Percentiles rank a stretch among this genome's conserved stretches.
These are phyloP conservation scores for Brassica hybrid DNA, from an alignment of 441 rosid species.

Conservation along the genomic window DNA sequence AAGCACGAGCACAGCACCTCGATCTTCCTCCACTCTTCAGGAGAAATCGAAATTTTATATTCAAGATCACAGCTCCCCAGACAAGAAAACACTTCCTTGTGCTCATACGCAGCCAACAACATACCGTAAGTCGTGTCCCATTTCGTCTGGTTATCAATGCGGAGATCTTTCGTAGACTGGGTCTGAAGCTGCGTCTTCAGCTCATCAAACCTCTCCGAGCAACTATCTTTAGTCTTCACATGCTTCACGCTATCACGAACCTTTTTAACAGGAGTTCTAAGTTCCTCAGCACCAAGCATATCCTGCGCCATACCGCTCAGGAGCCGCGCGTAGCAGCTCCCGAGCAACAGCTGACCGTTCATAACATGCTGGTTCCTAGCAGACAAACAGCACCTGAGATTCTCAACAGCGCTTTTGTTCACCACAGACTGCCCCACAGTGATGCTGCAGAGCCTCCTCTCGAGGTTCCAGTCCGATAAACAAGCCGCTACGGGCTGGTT, in stretches of 20 bases:
- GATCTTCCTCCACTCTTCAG: background rate
- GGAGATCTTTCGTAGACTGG: background rate
- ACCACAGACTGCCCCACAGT: background rate
- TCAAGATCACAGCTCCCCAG: background rate
- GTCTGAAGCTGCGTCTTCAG: background rate
- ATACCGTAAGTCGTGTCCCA: background rate
- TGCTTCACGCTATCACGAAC: constrained; percentile 1
- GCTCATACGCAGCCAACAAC: background rate
- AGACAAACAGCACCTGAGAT: background rate
- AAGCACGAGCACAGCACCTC: background rate
- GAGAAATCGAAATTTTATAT: background rate
- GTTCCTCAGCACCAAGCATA: background rate
- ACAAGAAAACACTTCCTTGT: background rate
- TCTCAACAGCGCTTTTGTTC: background rate
- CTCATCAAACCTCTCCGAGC: background rate
- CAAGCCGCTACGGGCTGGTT: background rate
- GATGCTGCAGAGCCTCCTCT: background rate
- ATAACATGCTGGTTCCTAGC: background rate
- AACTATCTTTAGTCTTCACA: background rate
- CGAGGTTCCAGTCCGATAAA: background rate
- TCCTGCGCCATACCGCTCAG: background rate
- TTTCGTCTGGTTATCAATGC: background rate
- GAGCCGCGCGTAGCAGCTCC: background rate
- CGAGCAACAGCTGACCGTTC: background rate
- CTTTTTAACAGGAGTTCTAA: background rate